A percentile compares a stretch with the other conserved stretches of the same genome.
These are phyloP conservation scores for Petunia axillaris DNA, from an alignment of 257 asterid genomes.

Conservation along the genomic window DNA sequence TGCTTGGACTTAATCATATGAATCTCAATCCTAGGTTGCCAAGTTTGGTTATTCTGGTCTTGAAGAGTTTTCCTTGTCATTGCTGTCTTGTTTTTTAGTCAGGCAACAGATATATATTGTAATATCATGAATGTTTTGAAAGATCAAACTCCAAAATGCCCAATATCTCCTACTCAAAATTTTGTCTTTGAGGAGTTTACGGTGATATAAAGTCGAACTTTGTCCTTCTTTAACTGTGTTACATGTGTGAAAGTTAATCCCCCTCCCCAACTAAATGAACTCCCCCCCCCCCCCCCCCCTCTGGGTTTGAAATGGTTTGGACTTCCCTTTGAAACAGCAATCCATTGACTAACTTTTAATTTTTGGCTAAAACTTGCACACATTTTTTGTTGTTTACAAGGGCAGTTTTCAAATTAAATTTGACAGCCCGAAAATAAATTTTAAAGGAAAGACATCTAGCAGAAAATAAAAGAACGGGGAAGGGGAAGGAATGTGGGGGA, in stretches of 20 bases:
- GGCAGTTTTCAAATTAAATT: background rate
- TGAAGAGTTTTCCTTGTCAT: background rate
- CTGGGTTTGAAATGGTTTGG: background rate
- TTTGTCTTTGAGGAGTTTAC: background rate
- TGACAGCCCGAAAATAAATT: background rate
- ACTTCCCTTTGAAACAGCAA: background rate
- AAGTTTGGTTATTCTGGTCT: background rate
- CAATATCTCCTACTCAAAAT: background rate
- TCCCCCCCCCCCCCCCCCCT: background rate
- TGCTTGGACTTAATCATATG: background rate
- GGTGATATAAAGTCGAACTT: background rate
- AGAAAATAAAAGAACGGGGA: background rate
- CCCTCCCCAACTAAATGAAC: background rate
- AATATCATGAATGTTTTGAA: background rate
- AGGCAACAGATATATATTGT: background rate
- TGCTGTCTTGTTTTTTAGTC: background rate
- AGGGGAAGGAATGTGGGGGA: background rate
- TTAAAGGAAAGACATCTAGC: background rate
- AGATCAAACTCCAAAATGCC: background rate
- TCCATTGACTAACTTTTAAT: background rate
- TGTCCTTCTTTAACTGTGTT: background rate
- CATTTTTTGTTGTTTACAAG: background rate
- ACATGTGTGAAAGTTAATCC: background rate
- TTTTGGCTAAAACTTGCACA: background rate
- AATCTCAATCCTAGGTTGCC: background rate